phyloP scores from a whole-genome alignment of 805 yeast genomes.

The Schwanniomyces occidentalis region DNA sequence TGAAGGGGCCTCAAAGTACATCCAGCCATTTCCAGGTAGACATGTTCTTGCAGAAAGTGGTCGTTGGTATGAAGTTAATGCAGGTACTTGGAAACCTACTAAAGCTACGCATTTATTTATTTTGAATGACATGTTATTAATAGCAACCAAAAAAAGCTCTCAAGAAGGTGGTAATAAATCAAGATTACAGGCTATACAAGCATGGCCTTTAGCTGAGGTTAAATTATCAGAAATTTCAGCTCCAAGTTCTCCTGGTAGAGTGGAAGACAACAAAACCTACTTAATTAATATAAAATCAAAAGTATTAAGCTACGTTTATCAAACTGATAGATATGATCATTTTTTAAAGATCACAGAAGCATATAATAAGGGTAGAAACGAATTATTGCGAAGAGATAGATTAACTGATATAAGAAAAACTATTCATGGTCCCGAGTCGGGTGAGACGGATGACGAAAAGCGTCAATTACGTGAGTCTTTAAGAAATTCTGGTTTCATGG shows the following conservation, averaged over 20 bases:
- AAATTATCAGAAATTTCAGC: constrained; percentile 41
- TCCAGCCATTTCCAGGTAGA: constrained; percentile 75
- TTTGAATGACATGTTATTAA: constrained; percentile 71
- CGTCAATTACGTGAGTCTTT: constrained; percentile 42
- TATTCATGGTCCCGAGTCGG: constrained; percentile 1
- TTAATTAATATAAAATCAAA: constrained; percentile 49
- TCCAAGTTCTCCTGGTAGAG: constrained; percentile 15
- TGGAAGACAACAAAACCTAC: constrained; percentile 25
- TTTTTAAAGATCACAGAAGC: constrained; percentile 54
- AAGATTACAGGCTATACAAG: constrained; percentile 66
- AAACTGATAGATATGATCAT: constrained; percentile 61
- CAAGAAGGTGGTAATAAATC: constrained; percentile 30
- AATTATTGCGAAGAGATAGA: constrained; percentile 35
- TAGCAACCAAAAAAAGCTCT: constrained; percentile 60
- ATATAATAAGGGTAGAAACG: constrained; percentile 62
- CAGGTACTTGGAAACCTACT: constrained; percentile 79
- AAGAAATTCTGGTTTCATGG: constrained; percentile 51
- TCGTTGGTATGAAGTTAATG: constrained; percentile 83
- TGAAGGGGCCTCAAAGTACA: constrained; percentile 84
- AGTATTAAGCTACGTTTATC: constrained; percentile 54
- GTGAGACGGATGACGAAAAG: constrained; percentile 34
- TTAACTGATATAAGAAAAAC: constrained; percentile 17
- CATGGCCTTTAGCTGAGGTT: constrained; percentile 74
- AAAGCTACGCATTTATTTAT: constrained; percentile 75
- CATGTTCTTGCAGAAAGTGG: constrained; percentile 79